These are phyloP conservation scores for Penicillium hesseltinei DNA, from an alignment of 2,329 filamentous ascomycete genomes.

Conservation along the genomic window DNA sequence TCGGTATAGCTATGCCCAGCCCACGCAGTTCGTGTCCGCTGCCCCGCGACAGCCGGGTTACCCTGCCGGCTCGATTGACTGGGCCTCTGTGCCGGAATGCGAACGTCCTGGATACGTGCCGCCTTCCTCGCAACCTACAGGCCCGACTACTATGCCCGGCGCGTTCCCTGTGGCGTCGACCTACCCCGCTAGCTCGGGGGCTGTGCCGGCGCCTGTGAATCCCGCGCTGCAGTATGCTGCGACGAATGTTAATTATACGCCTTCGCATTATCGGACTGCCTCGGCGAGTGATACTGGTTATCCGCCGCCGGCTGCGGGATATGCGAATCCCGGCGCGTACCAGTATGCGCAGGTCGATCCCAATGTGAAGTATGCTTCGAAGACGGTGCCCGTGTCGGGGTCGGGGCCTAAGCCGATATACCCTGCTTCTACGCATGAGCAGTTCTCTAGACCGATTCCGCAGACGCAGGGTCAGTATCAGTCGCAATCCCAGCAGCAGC, in stretches of 20 bases:
- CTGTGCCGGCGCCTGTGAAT: conserved; percentile 21
- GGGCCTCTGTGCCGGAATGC: conserved; percentile 41
- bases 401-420: conserved; percentile 16
- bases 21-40: conserved; percentile 19
- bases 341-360: conserved; percentile 43
- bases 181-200: conserved; percentile 19
- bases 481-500: conserved; percentile 1
- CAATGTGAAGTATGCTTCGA: conserved; percentile 41
- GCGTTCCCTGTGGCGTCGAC: conserved; percentile 31
- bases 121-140: conserved; percentile 31
- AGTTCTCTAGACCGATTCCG: conserved; percentile 25
- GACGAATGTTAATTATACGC: conserved; percentile 16
- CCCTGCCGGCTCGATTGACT: conserved; percentile 24
- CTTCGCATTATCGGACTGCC: conserved; percentile 33
- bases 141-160: conserved; percentile 27
- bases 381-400: conserved; percentile 2
- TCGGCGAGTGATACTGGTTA: conserved; percentile 27
- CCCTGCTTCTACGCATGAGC: conserved; percentile 25
- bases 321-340: conserved; percentile 34
- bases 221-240: conserved; percentile 35
- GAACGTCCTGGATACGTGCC: conserved; percentile 45
- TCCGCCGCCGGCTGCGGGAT: conserved; percentile 17
- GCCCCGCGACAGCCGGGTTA: conserved; percentile 14
- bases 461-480: neutral
- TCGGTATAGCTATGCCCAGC: conserved; percentile 34